Percentiles rank a stretch among this genome's conserved stretches.
Conservation (phyloP, 495 filamentous ascomycete species). For the Neurospora africana region DNA sequence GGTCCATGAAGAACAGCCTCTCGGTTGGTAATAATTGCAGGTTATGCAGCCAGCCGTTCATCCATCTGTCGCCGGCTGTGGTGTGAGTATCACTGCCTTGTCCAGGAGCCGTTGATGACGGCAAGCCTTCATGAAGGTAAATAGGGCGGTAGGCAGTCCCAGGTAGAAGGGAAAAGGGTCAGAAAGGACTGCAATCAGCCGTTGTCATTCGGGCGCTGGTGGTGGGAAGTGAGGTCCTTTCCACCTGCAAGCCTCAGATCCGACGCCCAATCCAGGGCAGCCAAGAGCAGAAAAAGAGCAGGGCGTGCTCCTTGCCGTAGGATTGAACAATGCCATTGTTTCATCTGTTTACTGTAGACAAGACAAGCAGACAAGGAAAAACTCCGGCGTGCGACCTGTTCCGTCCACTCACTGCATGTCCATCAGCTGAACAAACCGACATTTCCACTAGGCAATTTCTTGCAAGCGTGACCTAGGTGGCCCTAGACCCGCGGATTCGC, state of each 20-base stretch:
- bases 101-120: neutral
- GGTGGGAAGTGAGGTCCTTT: neutral
- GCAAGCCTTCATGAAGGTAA: neutral
- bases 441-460: neutral
- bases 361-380: neutral
- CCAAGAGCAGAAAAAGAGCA: neutral
- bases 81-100: neutral
- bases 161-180: neutral
- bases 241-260: neutral
- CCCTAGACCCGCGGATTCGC: neutral
- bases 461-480: neutral
- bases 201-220: neutral
- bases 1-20: neutral
- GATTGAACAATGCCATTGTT: neutral
- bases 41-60: neutral
- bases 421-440: neutral
- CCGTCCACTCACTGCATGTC: neutral
- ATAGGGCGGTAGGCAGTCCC: neutral
- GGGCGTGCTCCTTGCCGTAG: neutral
- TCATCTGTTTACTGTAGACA: neutral
- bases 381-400: neutral
- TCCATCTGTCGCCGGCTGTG: neutral
- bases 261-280: neutral
- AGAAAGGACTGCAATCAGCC: neutral
- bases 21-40: neutral